These are phyloP conservation scores for Aureobasidium sp. DNA, from an alignment of 2,329 filamentous ascomycete species.

Conservation along the genomic window DNA sequence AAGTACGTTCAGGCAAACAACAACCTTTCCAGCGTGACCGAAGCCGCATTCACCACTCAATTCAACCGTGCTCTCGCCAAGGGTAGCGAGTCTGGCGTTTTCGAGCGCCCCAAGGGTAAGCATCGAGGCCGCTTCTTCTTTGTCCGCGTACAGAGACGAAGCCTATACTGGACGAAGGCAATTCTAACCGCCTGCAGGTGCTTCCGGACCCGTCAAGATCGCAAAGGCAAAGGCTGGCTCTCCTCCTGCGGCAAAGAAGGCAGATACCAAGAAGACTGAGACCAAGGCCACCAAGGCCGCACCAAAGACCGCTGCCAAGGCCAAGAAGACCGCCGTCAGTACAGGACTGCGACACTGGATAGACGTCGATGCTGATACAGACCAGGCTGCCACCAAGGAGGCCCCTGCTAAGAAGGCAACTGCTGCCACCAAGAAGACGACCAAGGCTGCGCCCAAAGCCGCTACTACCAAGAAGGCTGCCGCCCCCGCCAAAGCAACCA, in stretches of 20 bases:
- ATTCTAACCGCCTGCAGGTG: conserved; percentile 46
- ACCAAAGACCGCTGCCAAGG: conserved; percentile 41
- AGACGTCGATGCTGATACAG: not conserved
- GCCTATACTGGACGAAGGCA: not conserved
- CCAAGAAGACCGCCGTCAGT: conserved; percentile 26
- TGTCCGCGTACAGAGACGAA: not conserved
- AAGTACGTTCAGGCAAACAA: conserved; percentile 70
- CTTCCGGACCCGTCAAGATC: conserved; percentile 87
- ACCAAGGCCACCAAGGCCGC: conserved; percentile 38
- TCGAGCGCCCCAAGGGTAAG: conserved; percentile 85
- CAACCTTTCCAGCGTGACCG: conserved; percentile 49
- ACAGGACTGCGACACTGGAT: too few relatives aligned
- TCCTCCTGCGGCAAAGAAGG: conserved; percentile 31
- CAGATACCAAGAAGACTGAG: conserved; percentile 23
- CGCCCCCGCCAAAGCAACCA: conserved; percentile 28
- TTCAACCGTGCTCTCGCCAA: conserved; percentile 80
- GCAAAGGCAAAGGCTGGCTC: conserved; percentile 30
- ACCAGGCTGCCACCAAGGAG: conserved; percentile 38
- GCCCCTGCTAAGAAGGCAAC: conserved; percentile 24
- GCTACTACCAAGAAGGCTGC: conserved; percentile 25
- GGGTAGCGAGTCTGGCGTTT: conserved; percentile 80
- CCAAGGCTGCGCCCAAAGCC: conserved; percentile 31
- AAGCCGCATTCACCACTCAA: conserved; percentile 59
- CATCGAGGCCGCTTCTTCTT: conserved; percentile 20
- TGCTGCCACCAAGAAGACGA: conserved; percentile 25